Evolutionary conservation across 352 stramenopile species (phyloP), one percentile per base, ranked within the genome.

Genomic region (Phytophthora quininea): DNA sequence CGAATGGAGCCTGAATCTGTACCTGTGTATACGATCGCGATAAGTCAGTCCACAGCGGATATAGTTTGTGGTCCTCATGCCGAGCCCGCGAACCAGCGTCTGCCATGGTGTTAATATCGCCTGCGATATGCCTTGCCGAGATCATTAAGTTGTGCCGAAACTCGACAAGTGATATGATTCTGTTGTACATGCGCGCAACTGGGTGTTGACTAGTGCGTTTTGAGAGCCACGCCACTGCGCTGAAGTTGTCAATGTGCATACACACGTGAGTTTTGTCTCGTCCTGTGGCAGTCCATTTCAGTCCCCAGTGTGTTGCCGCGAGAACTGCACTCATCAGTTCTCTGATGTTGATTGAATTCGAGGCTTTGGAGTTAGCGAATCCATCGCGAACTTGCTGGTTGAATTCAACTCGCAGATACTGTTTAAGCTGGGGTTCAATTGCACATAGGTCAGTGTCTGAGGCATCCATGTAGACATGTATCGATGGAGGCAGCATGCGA

Each of bases 1-100:
- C 8, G 66, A 50, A 62, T 14, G 6, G 42, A 42, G 66, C 48
- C 8, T 12, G 11, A 31, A 62, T 31, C 1, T 7, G 8, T 8
- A 69, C 31, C 59, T 73, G 66, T 19, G 40, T 52, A 48, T 54
- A 73, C 3, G 31, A 49, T 53, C 19, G 0, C 0, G 65, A 69
- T 27, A 68, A 59, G 52, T 60, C 59, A 72, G 57, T 55, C 64
- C 37, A 72, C 33, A 29, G 7, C 10, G 40, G 9, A 15, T 47
- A 47, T 24, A 47, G 19, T 7, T 47, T 7, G 40, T 47, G 40
- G 11, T 47, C 40, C 19, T 7, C 11, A 14, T 14, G 10, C 40
- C 40, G 19, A 14, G 40, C 15, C 11, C 40, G 5, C 19, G 40
- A 47, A 47, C 40, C 40, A 5, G 40, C 40, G 19, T 47, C 40